Evolutionary conservation across 2,329 filamentous ascomycete genomes (phyloP).

Genomic region (Escovopsis weberi): DNA sequence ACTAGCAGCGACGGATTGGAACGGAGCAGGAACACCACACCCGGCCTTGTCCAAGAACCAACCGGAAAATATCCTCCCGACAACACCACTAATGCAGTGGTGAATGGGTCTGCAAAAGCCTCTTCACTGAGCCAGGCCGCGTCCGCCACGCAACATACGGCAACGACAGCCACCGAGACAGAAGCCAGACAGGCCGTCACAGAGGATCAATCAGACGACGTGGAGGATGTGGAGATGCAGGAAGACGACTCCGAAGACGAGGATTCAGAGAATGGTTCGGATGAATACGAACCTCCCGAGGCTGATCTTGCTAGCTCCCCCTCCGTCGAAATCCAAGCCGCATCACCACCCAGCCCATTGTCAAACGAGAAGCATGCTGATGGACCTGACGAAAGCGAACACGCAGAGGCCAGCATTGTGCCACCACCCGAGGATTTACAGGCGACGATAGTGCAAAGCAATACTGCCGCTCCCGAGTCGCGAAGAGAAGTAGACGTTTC

Average conservation of each 20-base stretch:
- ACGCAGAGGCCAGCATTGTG: slow-evolving; percentile 10
- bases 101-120: too few species aligned
- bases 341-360: slow-evolving; percentile 3
- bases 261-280: slow-evolving; percentile 22
- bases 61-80: not conserved
- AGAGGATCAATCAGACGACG: not conserved
- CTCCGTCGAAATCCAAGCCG: not conserved
- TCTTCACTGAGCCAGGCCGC: too few species aligned
- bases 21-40: not conserved
- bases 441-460: slow-evolving; percentile 16
- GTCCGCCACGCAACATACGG: not conserved
- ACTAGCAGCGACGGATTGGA: not conserved
- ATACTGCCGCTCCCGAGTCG: slow-evolving; percentile 12
- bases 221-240: slow-evolving; percentile 7
- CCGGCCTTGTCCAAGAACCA: not conserved
- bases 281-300: slow-evolving; percentile 42
- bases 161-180: not conserved
- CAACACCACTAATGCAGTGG: too few species aligned
- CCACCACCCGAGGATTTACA: slow-evolving; percentile 13
- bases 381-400: slow-evolving; percentile 15
- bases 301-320: slow-evolving; percentile 9
- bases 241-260: slow-evolving; percentile 25
- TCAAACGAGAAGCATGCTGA: slow-evolving; percentile 9
- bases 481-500: slow-evolving; percentile 28
- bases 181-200: not conserved